Base-by-base conservation (phyloP, 179 eudicot species). In the Silene noctiflora region DNA sequence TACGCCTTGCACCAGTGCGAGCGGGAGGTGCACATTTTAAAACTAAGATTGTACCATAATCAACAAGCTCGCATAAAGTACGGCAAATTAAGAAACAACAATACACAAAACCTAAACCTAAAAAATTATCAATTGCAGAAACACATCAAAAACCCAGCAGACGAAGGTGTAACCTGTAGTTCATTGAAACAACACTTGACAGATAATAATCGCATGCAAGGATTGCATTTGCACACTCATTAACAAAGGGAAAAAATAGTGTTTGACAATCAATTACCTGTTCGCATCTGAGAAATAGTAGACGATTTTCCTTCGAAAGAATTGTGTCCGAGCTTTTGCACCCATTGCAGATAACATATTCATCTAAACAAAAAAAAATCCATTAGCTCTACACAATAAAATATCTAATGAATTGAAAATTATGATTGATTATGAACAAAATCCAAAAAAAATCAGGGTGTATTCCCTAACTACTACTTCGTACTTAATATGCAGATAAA, bases 251-350 rank as follows among this genome's bases (percentile, higher is more conserved):
- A 9, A 74, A 60, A 9, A 21, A 42, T n/a, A 60, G 13, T 4
- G 60, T 19, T 17, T 1, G 42, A 0, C 24, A 44, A 48, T 46
- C 25, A 4, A 19, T 69, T 85, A 94, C 97, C 97, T 94, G 88
- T 77, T 92, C 97, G 80, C 99, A 94, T 87, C 97, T 84, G 78
- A 92, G 93, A 69, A 94, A 94, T 82, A 87, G 86, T 61, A 92
- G 91, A 60, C 97, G 89, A 73, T 94, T 92, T 82, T 94, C 96
- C 79, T 94, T 92, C 1, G 91, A 85, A 42, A 95, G 92, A 83
- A 94, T 91, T 27, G 99, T 93, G 85, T 95, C 99, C 31, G 97
- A 91, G 81, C 99, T 92, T 80, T 91, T 95, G 84, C 99, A 92
- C 21, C 99, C 97, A 86, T 88, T 89, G 84, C 98, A 95, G 76